phyloP scores from a whole-genome alignment of 2,329 filamentous ascomycete genomes.

The Venturia oleaginea region DNA sequence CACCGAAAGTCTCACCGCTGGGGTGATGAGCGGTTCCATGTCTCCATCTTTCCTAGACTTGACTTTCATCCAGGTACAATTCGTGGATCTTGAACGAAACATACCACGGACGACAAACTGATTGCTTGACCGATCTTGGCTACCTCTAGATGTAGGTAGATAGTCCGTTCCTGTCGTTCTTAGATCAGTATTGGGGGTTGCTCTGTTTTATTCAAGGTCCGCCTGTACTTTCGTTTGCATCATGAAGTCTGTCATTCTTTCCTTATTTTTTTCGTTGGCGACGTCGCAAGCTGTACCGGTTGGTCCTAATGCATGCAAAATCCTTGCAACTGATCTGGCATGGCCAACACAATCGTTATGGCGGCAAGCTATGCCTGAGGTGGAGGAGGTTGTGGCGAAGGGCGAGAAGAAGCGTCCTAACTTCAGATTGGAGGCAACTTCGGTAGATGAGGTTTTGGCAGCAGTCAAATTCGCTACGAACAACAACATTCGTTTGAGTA shows the following conservation, averaged over 20 bases:
- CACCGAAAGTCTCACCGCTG: not conserved
- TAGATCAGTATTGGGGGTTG: not conserved
- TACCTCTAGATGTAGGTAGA: not conserved
- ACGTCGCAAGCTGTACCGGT: not conserved
- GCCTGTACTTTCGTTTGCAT: not conserved
- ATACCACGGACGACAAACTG: not conserved
- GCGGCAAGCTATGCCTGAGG: not conserved
- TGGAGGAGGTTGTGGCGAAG: not conserved
- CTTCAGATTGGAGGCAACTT: conserved; percentile 6
- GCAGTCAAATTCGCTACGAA: conserved; percentile 6
- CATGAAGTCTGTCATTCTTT: conserved; percentile 5
- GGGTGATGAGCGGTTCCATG: not conserved
- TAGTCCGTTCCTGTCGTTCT: not conserved
- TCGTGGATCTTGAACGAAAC: not conserved
- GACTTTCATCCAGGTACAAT: not conserved
- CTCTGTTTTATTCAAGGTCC: not conserved
- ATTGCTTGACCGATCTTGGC: not conserved
- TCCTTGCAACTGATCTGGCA: conserved; percentile 3
- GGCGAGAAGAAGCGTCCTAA: not conserved
- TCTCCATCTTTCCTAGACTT: not conserved
- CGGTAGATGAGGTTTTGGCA: conserved; percentile 5
- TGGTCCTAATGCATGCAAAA: conserved; percentile 5
- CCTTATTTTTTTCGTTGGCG: not conserved
- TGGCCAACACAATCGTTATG: conserved; percentile 11
- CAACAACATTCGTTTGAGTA: conserved; percentile 10